phyloP scores from a whole-genome alignment of 306 rosid genomes.

The Rosa persica region DNA sequence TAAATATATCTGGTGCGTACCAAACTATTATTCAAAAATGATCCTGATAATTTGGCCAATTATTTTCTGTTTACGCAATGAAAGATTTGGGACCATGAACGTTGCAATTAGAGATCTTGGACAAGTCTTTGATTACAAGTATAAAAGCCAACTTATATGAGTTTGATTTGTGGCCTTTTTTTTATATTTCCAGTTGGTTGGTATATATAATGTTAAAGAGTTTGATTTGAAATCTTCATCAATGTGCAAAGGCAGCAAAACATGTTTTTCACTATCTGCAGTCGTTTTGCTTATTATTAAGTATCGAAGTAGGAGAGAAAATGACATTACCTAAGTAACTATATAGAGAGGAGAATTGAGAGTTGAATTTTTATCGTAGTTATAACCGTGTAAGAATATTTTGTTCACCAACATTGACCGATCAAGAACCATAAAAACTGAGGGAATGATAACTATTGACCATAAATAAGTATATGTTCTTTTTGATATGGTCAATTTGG shows the following conservation, averaged over 20 bases:
- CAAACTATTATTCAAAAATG: conserved; percentile 2
- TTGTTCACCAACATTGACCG: not conserved
- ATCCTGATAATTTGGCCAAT: not conserved
- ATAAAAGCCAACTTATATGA: not conserved
- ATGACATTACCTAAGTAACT: not conserved
- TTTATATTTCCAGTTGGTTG: not conserved
- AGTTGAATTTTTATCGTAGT: too few species aligned
- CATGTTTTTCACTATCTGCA: not conserved
- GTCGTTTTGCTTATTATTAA: not conserved
- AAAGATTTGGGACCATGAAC: not conserved
- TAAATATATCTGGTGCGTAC: not conserved
- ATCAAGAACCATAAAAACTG: too few species aligned
- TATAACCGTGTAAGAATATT: not conserved
- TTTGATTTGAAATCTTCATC: conserved; percentile 9
- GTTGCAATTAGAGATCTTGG: not conserved
- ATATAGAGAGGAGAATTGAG: not conserved
- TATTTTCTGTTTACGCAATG: conserved; percentile 1
- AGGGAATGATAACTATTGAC: too few species aligned
- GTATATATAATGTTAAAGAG: not conserved
- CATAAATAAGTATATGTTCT: too few species aligned
- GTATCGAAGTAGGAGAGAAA: not conserved
- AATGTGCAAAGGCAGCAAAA: not conserved
- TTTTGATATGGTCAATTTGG: too few species aligned
- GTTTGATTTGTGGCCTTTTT: not conserved
- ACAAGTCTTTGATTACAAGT: not conserved